Percentiles rank a stretch among this genome's conserved stretches.
These are phyloP conservation scores for Botryotinia convoluta DNA, from an alignment of 2,329 filamentous ascomycete genomes.

Conservation along the genomic window DNA sequence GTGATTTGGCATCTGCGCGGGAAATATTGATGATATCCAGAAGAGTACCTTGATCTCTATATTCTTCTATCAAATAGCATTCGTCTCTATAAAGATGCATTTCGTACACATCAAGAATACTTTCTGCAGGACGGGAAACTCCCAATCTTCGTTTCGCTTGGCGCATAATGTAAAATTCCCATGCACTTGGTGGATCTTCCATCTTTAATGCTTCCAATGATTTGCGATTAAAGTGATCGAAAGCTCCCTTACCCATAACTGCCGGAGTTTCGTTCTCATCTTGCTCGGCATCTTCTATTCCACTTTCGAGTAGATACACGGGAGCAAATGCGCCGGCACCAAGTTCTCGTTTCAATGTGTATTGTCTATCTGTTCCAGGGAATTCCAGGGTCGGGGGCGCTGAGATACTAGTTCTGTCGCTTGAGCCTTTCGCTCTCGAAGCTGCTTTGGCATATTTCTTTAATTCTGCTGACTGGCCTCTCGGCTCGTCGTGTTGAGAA, in stretches of 20 bases:
- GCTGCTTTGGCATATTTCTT: constrained; percentile 71
- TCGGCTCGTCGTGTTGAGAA: constrained; percentile 65
- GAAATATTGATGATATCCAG: constrained; percentile 93
- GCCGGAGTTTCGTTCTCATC: constrained; percentile 46
- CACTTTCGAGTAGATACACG: constrained; percentile 85
- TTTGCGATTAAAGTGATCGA: constrained; percentile 50
- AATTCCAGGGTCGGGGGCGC: constrained; percentile 67
- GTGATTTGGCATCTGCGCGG: constrained; percentile 60
- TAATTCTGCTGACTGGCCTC: constrained; percentile 70
- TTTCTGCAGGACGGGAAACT: constrained; percentile 69
- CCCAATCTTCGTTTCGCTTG: constrained; percentile 75
- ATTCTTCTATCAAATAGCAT: constrained; percentile 84
- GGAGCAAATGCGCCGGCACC: constrained; percentile 93
- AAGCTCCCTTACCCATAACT: constrained; percentile 61
- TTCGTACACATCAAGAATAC: constrained; percentile 80
- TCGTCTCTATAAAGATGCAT: constrained; percentile 91
- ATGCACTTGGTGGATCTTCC: constrained; percentile 82
- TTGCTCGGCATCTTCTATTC: constrained; percentile 49
- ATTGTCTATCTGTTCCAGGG: constrained; percentile 61
- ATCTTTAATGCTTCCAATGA: constrained; percentile 88
- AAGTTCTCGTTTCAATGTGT: constrained; percentile 79
- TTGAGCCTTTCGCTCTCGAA: constrained; percentile 42
- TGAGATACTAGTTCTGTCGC: constrained; percentile 58
- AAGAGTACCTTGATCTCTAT: constrained; percentile 83
- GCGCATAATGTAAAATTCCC: constrained; percentile 97